phyloP scores from a whole-genome alignment of 129 eudicot genomes.

The Ambrosia trifida region DNA sequence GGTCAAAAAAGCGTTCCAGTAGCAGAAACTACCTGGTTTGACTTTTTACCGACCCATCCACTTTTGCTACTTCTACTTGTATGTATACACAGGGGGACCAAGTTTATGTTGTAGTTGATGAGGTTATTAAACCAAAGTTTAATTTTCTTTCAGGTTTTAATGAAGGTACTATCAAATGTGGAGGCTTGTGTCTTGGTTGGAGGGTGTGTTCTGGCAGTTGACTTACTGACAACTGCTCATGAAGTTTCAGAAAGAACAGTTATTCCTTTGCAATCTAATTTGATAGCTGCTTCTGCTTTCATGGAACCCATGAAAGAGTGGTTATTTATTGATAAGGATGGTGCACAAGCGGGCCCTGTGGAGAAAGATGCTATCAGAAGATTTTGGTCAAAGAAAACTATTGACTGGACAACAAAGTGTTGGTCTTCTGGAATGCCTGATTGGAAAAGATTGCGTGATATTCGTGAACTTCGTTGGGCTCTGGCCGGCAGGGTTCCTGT shows the following conservation, averaged over 20 bases:
- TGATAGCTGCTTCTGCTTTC: conserved; percentile 96
- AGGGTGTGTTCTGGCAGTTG: conserved; percentile 95
- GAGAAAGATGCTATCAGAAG: conserved; percentile 97
- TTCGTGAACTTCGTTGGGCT: conserved; percentile 99
- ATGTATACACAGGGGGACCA: neutral
- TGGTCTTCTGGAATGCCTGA: conserved; percentile 97
- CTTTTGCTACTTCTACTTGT: neutral
- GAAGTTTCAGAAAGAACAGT: conserved; percentile 98
- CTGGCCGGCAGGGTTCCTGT: conserved; percentile 86
- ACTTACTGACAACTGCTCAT: conserved; percentile 83
- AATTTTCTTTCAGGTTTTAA: conserved; percentile 62
- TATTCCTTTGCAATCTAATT: conserved; percentile 91
- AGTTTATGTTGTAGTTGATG: neutral
- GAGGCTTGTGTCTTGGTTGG: conserved; percentile 98
- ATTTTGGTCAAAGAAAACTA: conserved; percentile 84
- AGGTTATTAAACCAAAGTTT: conserved; percentile 9
- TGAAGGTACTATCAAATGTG: conserved; percentile 88
- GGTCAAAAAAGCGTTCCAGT: neutral
- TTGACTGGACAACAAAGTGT: conserved; percentile 92
- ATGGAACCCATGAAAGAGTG: conserved; percentile 95
- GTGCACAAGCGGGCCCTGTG: conserved; percentile 88
- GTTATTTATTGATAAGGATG: conserved; percentile 74
- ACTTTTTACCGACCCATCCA: neutral
- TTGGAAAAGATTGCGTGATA: conserved; percentile 90
- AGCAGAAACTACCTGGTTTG: neutral